Evolutionary conservation across 495 filamentous ascomycete genomes (phyloP), one percentile per base, ranked within the genome.

Genomic region (Penicillium pulvis): DNA sequence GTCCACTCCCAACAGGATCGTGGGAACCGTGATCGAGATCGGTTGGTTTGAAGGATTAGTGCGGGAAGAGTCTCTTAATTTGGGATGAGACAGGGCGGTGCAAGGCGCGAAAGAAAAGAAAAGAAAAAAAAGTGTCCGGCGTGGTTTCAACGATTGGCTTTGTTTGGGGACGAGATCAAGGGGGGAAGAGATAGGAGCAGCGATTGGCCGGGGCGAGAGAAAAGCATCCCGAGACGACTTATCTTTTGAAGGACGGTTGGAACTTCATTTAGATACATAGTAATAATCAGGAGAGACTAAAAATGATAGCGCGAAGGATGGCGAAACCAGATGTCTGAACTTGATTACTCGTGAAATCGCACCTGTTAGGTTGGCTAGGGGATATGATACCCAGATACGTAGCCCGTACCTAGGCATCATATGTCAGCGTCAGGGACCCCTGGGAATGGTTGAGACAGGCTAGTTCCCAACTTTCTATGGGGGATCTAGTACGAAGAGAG

Each of bases 321-420:
- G 54, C 23, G 51, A 56, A 51, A 20, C 56, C 53, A 51, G 55
- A 53, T 61, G 62, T 62, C 56, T 65, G 62, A 49, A 53, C 59
- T 68, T 68, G 43, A 66, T 63, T 62, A 64, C 55, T 35, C 26
- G 11, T n/a, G 14, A 28, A 28, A 28, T 28, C 20, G 20, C 20
- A 23, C n/a, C n/a, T n/a, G n/a, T 23, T 23, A 23, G 5, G 14
- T 41, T 41, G 14, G 14, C 14, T n/a, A 5, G 39, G 16, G 39
- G 20, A 47, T 23, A 46, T 46, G n/a, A 23, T n/a, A 46, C 20
- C 44, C 17, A 12, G 19, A 8, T 30, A 12, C 6, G 8, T 2
- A n/a, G 20, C 20, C 20, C 20, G 7, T 50, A 55, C 65, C 63
- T 68, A 63, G 65, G 66, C 63, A 68, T 68, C 65, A 65, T 58